These are phyloP conservation scores for Picochlorum sp. DNA, from an alignment of 139 green algal species.

Conservation along the genomic window DNA sequence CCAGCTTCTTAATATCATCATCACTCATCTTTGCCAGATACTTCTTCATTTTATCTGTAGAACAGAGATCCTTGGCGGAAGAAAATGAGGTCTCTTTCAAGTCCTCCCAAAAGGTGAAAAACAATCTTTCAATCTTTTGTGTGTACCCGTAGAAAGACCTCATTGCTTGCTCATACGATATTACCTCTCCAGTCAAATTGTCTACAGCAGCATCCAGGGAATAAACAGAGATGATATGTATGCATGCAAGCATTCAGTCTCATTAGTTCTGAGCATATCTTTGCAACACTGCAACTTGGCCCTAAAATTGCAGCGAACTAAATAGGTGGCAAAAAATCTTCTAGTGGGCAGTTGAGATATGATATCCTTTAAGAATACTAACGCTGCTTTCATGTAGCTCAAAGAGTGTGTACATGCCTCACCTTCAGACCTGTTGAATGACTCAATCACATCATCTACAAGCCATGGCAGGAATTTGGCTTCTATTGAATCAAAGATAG, in stretches of 20 bases:
- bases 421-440: neutral
- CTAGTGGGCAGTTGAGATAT: constrained; percentile 78
- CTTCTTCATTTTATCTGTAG: constrained; percentile 47
- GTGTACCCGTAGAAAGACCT: constrained; percentile 65
- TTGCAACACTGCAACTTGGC: constrained; percentile 43
- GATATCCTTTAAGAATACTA: constrained; percentile 86
- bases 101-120: constrained; percentile 70
- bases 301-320: constrained; percentile 75
- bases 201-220: constrained; percentile 82
- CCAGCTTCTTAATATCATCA: constrained; percentile 64
- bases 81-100: constrained; percentile 71
- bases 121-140: constrained; percentile 78
- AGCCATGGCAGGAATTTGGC: constrained; percentile 63
- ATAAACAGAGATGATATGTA: neutral
- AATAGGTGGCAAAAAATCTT: constrained; percentile 70
- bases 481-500: constrained; percentile 48
- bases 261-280: neutral
- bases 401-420: neutral
- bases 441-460: constrained; percentile 59
- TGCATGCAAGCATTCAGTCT: neutral
- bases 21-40: constrained; percentile 44
- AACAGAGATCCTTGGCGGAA: constrained; percentile 68
- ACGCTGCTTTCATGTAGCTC: constrained; percentile 73
- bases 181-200: constrained; percentile 79
- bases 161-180: constrained; percentile 75